Conservation (phyloP, 139 green algal genomes). For the Yamagishiella unicocca region DNA sequence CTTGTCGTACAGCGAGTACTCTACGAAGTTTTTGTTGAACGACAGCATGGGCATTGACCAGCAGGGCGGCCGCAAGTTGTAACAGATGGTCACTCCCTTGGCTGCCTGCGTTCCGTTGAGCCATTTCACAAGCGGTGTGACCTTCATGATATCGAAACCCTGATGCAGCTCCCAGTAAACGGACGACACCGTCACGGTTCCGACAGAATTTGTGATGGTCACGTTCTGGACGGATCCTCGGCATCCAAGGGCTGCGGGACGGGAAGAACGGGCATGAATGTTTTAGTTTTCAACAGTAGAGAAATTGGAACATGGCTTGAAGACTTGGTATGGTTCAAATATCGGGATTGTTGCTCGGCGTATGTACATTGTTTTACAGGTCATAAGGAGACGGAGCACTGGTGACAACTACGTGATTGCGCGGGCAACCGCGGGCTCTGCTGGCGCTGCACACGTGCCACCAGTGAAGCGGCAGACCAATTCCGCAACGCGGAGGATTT, state of each 20-base stretch:
- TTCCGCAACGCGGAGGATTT: no score
- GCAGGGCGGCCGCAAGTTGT: slow-evolving; percentile 30
- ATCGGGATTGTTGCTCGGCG: no score
- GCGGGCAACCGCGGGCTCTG: no score
- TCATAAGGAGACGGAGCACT: no score
- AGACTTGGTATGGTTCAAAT: no score
- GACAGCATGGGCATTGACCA: slow-evolving; percentile 4
- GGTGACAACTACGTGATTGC: no score
- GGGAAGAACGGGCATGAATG: background rate
- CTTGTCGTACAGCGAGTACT: slow-evolving; percentile 46
- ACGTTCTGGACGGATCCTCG: background rate
- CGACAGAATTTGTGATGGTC: background rate
- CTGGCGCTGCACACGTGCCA: no score
- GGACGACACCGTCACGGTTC: background rate
- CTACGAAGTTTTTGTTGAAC: background rate
- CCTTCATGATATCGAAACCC: slow-evolving; percentile 24
- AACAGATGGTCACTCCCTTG: background rate
- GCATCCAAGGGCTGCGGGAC: slow-evolving; percentile 16
- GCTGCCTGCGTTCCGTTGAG: background rate
- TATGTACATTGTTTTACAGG: no score
- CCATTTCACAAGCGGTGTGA: slow-evolving; percentile 31
- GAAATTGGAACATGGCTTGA: no score
- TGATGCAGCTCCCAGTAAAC: slow-evolving; percentile 20
- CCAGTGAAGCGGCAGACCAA: no score
- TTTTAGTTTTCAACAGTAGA: no score